Conservation (phyloP, 768 basidiomycete species). For the Naematelia aurantialba region DNA sequence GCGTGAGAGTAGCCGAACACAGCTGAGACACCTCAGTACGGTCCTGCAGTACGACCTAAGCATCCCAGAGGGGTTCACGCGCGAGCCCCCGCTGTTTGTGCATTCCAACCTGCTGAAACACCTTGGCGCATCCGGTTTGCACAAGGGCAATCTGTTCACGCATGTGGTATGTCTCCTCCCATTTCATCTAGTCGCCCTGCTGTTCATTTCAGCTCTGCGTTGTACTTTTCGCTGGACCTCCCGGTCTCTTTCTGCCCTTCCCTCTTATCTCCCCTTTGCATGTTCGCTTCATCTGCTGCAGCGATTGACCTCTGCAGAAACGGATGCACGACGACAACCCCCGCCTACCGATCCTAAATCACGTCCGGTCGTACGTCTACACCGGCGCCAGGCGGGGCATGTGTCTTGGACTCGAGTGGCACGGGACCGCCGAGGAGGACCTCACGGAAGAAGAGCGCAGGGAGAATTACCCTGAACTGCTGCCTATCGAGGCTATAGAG, state of each 20-base stretch:
- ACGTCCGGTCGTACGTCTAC: conserved; percentile 43
- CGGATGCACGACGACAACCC: conserved; percentile 32
- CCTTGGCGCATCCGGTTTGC: conserved; percentile 27
- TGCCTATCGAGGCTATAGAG: conserved; percentile 24
- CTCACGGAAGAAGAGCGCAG: conserved; percentile 16
- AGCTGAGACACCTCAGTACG: conserved; percentile 19
- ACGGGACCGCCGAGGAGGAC: conserved; percentile 17
- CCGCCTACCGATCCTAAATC: conserved; percentile 30
- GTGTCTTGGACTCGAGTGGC: conserved; percentile 43
- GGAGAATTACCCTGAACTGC: conserved; percentile 12
- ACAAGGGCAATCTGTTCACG: conserved; percentile 33
- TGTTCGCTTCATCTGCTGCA: background rate
- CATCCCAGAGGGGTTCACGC: conserved; percentile 15
- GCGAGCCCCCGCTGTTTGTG: conserved; percentile 38
- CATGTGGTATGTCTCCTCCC: conserved; percentile 31
- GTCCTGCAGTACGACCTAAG: conserved; percentile 50
- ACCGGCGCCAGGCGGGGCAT: conserved; percentile 32
- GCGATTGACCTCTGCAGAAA: conserved; percentile 19
- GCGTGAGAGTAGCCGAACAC: background rate
- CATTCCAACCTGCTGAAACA: conserved; percentile 53
- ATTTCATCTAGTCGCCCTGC: background rate
- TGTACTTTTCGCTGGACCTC: background rate
- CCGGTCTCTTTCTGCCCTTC: background rate
- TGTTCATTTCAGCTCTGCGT: background rate
- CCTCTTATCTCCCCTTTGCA: background rate